These are phyloP conservation scores for Polytolypa hystricis DNA, from an alignment of 2,329 filamentous ascomycete species.

Conservation along the genomic window DNA sequence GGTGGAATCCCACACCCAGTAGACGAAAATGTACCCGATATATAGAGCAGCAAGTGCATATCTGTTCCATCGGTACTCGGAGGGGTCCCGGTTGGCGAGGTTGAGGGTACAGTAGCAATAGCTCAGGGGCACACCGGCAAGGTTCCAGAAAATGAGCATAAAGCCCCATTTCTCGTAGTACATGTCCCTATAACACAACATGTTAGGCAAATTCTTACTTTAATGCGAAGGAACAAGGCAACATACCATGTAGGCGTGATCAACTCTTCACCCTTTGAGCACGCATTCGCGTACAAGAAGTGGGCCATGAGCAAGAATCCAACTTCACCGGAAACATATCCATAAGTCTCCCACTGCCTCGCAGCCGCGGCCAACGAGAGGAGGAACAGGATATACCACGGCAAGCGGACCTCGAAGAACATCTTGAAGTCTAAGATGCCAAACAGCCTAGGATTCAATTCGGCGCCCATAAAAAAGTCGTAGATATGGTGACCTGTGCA, in stretches of 20 bases:
- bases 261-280: conserved; percentile 81
- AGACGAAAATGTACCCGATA: conserved; percentile 64
- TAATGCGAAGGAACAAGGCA: conserved; percentile 6
- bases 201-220: conserved; percentile 1
- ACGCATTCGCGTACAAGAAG: conserved; percentile 85
- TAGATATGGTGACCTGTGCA: conserved; percentile 79
- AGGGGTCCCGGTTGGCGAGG: conserved; percentile 70
- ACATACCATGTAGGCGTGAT: conserved; percentile 72
- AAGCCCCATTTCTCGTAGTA: conserved; percentile 96
- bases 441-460: conserved; percentile 78
- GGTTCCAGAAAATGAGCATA: conserved; percentile 97
- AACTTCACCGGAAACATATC: conserved; percentile 78
- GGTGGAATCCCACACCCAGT: conserved; percentile 86
- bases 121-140: conserved; percentile 78
- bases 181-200: conserved; percentile 56
- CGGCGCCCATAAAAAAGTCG: conserved; percentile 85
- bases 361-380: conserved; percentile 65
- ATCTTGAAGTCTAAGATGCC: conserved; percentile 82
- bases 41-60: conserved; percentile 56
- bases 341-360: conserved; percentile 73
- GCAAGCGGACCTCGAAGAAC: conserved; percentile 88
- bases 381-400: conserved; percentile 83
- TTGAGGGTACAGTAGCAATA: conserved; percentile 93
- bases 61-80: conserved; percentile 65
- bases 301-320: conserved; percentile 78